Evolutionary conservation across 768 basidiomycete genomes (phyloP).

Genomic region (Lactarius hengduanensis): DNA sequence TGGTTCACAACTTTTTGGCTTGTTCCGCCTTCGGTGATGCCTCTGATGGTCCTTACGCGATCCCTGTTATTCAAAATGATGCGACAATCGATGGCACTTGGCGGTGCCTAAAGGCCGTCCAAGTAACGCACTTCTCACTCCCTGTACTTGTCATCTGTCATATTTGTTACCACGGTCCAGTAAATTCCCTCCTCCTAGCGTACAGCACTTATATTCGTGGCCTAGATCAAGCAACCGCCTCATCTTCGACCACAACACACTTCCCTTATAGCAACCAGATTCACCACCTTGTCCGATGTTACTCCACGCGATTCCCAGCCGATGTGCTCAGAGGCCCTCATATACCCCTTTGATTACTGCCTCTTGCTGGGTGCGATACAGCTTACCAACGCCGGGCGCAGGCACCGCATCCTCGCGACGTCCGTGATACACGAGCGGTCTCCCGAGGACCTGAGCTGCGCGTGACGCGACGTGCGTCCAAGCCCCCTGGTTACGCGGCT

Average conservation of each 20-base stretch:
- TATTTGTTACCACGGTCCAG: no score
- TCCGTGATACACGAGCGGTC: conserved; percentile 55
- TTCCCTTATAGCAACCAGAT: conserved; percentile 1
- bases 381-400: conserved; percentile 69
- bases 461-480: conserved; percentile 65
- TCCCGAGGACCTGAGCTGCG: conserved; percentile 5
- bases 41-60: background rate
- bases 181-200: background rate
- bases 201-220: background rate
- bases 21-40: background rate
- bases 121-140: no score
- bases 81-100: background rate
- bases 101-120: background rate
- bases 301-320: no score
- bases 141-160: no score
- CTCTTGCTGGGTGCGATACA: conserved; percentile 66
- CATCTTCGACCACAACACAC: background rate
- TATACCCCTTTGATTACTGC: conserved; percentile 61
- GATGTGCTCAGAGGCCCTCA: conserved; percentile 36
- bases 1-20: background rate
- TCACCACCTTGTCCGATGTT: background rate
- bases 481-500: conserved; percentile 85
- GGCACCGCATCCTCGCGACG: conserved; percentile 71
- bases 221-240: background rate
- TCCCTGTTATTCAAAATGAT: background rate